These are phyloP conservation scores for Xerocomellus chrysenteron DNA, from an alignment of 768 basidiomycete genomes.

Conservation along the genomic window DNA sequence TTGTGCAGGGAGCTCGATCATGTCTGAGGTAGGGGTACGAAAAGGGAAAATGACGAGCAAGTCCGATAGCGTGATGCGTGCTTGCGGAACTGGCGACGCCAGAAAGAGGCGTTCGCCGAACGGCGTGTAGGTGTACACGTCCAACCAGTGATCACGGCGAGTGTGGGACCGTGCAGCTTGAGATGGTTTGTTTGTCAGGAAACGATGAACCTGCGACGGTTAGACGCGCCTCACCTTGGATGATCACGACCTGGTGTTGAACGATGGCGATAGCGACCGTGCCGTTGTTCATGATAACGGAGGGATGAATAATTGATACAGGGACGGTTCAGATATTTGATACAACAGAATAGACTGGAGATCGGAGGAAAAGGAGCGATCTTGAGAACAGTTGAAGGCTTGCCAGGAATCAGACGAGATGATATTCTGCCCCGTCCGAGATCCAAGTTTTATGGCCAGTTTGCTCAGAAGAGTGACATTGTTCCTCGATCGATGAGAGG, in stretches of 20 bases:
- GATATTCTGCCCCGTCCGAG: neutral
- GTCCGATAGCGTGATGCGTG: conserved; percentile 60
- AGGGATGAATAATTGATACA: conserved; percentile 15
- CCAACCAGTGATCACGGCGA: conserved; percentile 55
- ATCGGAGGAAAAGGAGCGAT: conserved; percentile 4
- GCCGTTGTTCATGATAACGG: conserved; percentile 49
- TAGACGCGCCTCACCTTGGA: conserved; percentile 50
- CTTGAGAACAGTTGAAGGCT: neutral
- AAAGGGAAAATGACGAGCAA: conserved; percentile 55
- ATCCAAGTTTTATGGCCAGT: conserved; percentile 22
- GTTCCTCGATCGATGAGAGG: conserved; percentile 9
- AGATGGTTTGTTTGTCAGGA: conserved; percentile 3
- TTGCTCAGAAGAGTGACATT: conserved; percentile 8
- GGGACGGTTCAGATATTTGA: conserved; percentile 9
- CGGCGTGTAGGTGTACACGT: conserved; percentile 63
- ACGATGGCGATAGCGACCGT: conserved; percentile 68
- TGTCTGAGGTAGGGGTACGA: conserved; percentile 41
- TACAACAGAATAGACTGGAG: conserved; percentile 12
- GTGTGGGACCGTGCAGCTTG: conserved; percentile 58
- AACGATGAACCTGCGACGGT: neutral
- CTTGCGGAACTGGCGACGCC: conserved; percentile 54
- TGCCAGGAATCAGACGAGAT: neutral
- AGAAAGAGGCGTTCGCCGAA: conserved; percentile 70
- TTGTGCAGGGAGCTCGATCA: conserved; percentile 63
- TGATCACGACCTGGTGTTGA: conserved; percentile 64